Base-by-base conservation (phyloP, 2,329 filamentous ascomycete genomes). In the Aurifilum marmelostoma region DNA sequence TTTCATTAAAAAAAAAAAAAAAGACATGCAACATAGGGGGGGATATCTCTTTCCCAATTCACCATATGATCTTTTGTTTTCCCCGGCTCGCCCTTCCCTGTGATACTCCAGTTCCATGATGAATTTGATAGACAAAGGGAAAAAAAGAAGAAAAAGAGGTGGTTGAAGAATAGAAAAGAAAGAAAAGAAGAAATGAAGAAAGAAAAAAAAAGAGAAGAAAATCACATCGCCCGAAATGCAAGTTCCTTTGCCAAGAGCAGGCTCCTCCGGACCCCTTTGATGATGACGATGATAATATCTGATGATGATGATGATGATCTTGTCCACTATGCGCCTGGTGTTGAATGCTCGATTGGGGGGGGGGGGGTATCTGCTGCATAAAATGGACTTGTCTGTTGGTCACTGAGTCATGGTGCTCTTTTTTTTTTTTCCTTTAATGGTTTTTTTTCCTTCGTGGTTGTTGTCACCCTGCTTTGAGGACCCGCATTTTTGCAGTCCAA, bases 311-410 rank as follows among this genome's bases (percentile, higher is more conserved):
- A n/a, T 59, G 32, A 37, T 50, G 56, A 63, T 63, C 37, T 50
- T 61, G 65, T 62, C 56, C 65, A 67, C 21, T 24, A 58, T 67
- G 59, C 65, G 65, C 65, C 65, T 62, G 43, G 39, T 67, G 47
- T 47, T 21, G 37, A 59, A 67, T 67, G 65, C 58, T 56, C 52
- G 29, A 34, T 65, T 58, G 64, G 64, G 66, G 64, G 66, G 66
- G 43, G 64, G 64, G 66, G 64, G 66, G 66, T 70, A 70, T 70
- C 66, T 63, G 69, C 56, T 70, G 68, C 68, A 64, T 67, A 59
- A 69, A 67, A 68, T 66, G 63, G 61, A 65, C 66, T 56, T 65
- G 56, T 34, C 68, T 47, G 52, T 59, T 50, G 66, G 58, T 60
- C n/a, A 43, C 54, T 59, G 56, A 18, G 43, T 37, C 56, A 50